Evolutionary conservation across 129 eudicot species (phyloP), one percentile per base, ranked within the genome.

Genomic region (Helichrysum umbraculigerum): DNA sequence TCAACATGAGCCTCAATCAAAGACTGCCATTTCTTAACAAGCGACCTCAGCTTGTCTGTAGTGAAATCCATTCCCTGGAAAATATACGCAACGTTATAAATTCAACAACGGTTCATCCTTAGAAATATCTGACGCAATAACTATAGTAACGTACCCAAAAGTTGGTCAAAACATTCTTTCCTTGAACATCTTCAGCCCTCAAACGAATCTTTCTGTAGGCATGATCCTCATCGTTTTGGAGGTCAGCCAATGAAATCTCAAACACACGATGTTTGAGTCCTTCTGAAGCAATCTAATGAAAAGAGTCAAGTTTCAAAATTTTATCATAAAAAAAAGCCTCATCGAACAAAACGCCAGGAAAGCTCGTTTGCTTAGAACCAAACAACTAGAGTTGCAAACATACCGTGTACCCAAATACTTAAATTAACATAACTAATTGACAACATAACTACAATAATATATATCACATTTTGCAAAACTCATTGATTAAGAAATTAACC

Each of bases 1-100:
- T 90, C 96, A 41, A 91, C 91, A 81, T 91, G 96, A 14, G 96
- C 93, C 76, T 88, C 91, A 14, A 91, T 88, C 73, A 91, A 41
- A 22, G 97, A 79, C 73, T 91, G 89, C 92, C 92, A 88, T 61
- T 88, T 85, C 66, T 88, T 85, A 3, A 88, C 92, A 6, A 87
- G 85, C 6, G 92, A 91, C 77, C 97, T 88, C 58, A 91, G 61
- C 80, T 88, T 90, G 37, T 91, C 91, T 0, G 93, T 86, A 37
- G 97, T 91, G 69, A 91, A 91, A 66, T 88, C 85, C 97, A 91
- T 91, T 0, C 97, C 97, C 97, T 91, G 22, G 15, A 37, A 42
- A 21, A 2, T 12, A 21, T 8, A 17, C 6, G 0, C 54, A 14
- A 47, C 17, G 1, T 15, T 3, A 14, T 3, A 25, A 47, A 14